Percentiles rank a stretch among this genome's conserved stretches.
phyloP scores from a whole-genome alignment of 1,139 yeast genomes.

The Geotrichum phurueaensis region DNA sequence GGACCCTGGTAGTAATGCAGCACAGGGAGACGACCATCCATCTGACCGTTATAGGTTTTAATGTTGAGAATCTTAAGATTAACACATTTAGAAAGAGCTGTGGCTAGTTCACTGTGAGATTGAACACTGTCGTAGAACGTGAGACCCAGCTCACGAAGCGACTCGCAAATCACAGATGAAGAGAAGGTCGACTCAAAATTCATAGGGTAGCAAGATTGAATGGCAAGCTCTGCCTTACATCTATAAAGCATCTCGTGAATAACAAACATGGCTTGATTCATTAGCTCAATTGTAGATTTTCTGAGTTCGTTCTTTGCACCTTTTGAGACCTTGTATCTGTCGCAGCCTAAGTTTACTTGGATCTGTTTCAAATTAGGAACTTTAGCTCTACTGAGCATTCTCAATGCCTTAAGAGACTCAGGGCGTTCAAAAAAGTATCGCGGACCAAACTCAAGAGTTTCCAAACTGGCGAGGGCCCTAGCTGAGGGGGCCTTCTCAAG shows the following conservation, averaged over 20 bases:
- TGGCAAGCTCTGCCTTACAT: slow-evolving; percentile 16
- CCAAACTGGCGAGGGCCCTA: slow-evolving; percentile 11
- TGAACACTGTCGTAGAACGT: slow-evolving; percentile 16
- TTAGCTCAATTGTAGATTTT: slow-evolving; percentile 6
- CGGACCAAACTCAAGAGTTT: slow-evolving; percentile 16
- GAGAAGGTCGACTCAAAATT: slow-evolving; percentile 15
- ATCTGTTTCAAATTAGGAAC: slow-evolving; percentile 16
- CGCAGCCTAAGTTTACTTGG: slow-evolving; percentile 16
- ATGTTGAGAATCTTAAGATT: slow-evolving; percentile 17
- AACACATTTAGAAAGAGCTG: slow-evolving; percentile 11
- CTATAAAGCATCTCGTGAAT: slow-evolving; percentile 15
- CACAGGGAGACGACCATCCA: slow-evolving; percentile 16
- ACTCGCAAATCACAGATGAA: slow-evolving; percentile 11
- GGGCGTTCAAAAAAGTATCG: slow-evolving; percentile 16
- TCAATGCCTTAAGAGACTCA: slow-evolving; percentile 11
- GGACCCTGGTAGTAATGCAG: slow-evolving; percentile 17
- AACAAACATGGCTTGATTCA: slow-evolving; percentile 16
- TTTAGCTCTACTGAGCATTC: slow-evolving; percentile 14
- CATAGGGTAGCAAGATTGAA: slow-evolving; percentile 17
- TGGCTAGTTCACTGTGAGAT: slow-evolving; percentile 15
- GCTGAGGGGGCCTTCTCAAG: slow-evolving; percentile 14
- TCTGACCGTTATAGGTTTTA: slow-evolving; percentile 15
- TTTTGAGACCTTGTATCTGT: slow-evolving; percentile 15
- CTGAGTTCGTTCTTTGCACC: slow-evolving; percentile 12
- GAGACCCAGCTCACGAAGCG: slow-evolving; percentile 15